phyloP scores from a whole-genome alignment of 2,329 filamentous ascomycete species.

The Claviceps purpurea region DNA sequence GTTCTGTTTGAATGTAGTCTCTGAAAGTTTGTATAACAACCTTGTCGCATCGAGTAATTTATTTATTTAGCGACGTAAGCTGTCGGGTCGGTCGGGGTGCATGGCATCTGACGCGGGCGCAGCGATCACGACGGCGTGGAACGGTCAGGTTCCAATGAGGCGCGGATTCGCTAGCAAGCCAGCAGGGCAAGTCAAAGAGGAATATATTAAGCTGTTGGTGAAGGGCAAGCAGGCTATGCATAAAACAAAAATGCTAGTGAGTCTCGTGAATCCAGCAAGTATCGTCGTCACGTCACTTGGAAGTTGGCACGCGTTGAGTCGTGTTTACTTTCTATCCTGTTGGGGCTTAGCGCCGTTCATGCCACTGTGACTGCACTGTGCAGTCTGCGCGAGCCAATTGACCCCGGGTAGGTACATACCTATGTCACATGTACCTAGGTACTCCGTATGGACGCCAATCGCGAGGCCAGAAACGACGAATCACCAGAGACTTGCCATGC shows the following conservation, averaged over 20 bases:
- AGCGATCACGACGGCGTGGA: background rate
- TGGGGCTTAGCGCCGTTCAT: constrained; percentile 18
- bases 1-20: background rate
- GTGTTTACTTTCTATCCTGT: constrained; percentile 30
- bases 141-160: background rate
- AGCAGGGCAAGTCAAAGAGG: background rate
- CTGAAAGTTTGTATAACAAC: no score
- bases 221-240: constrained; percentile 9
- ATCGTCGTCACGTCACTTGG: background rate
- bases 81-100: background rate
- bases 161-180: background rate
- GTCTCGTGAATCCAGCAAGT: background rate
- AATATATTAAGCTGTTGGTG: background rate
- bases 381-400: background rate
- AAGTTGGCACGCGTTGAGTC: constrained; percentile 14
- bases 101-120: background rate
- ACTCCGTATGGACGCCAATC: background rate
- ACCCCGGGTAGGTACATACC: no score
- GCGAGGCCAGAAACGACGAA: background rate
- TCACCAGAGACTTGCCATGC: background rate
- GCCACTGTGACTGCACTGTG: no score
- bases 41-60: background rate
- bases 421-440: no score
- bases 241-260: background rate
- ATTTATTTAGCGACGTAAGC: background rate